phyloP scores from a whole-genome alignment of 192 early-diverging fungal species.

The Coemansia sp. region DNA sequence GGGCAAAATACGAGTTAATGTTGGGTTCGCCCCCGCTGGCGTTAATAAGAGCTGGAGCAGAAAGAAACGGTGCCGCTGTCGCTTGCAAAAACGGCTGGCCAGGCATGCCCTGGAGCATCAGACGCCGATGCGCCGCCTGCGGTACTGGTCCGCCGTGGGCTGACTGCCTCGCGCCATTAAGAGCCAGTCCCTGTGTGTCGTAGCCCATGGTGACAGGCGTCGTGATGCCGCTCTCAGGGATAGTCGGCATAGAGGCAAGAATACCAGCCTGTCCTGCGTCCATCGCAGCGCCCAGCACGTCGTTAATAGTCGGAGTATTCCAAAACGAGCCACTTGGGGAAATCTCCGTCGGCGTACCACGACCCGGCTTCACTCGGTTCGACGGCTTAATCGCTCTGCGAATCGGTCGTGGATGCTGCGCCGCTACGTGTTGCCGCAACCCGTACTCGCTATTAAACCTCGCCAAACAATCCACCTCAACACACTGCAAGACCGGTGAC shows the following conservation, averaged over 20 bases:
- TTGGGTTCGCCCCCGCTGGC: slow-evolving; percentile 46
- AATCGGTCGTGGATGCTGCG: slow-evolving; percentile 51
- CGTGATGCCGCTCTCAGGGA: slow-evolving; percentile 22
- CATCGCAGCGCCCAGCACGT: slow-evolving; percentile 22
- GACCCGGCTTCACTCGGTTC: slow-evolving; percentile 11
- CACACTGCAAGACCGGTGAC: slow-evolving; percentile 27
- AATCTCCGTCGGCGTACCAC: slow-evolving; percentile 22
- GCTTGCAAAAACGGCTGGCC: slow-evolving; percentile 4
- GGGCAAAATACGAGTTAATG: slow-evolving; percentile 45
- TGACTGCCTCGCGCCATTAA: not conserved
- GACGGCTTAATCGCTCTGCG: slow-evolving; percentile 51
- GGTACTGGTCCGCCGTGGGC: not conserved
- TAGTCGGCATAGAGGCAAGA: slow-evolving; percentile 27
- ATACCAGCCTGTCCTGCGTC: not conserved
- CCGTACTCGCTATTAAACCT: slow-evolving; percentile 29
- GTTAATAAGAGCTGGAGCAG: slow-evolving; percentile 48
- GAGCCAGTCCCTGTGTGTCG: not conserved
- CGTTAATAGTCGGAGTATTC: slow-evolving; percentile 25
- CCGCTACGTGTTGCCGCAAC: slow-evolving; percentile 35
- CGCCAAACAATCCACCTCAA: slow-evolving; percentile 45
- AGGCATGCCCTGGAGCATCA: slow-evolving; percentile 6
- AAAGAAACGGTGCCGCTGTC: slow-evolving; percentile 36
- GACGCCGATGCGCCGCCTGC: slow-evolving; percentile 9
- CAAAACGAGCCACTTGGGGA: slow-evolving; percentile 18
- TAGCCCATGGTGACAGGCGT: slow-evolving; percentile 14